phyloP scores from a whole-genome alignment of 805 yeast species.

The Yamadazyma philogaea region DNA sequence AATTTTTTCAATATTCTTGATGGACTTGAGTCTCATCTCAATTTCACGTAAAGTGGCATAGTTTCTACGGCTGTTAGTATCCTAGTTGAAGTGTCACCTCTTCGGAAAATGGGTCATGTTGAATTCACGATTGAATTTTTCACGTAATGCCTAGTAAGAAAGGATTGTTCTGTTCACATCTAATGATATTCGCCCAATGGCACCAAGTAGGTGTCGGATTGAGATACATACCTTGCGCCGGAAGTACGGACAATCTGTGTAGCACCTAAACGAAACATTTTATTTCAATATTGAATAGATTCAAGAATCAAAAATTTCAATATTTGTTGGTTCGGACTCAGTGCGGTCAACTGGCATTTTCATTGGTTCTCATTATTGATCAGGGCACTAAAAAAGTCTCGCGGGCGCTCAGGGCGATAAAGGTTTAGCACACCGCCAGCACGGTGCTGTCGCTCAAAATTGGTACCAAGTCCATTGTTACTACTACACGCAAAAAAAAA shows the following conservation, averaged over 20 bases:
- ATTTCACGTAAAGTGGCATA: slow-evolving; percentile 99
- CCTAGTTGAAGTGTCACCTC: background rate
- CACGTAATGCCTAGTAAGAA: background rate
- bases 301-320: slow-evolving; percentile 8
- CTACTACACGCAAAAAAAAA: no score
- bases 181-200: background rate
- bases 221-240: slow-evolving; percentile 49
- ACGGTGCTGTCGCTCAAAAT: background rate
- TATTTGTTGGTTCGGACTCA: slow-evolving; percentile 12
- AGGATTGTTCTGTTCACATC: no score
- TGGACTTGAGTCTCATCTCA: slow-evolving; percentile 95
- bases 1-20: slow-evolving; percentile 98
- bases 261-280: slow-evolving; percentile 56
- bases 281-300: slow-evolving; percentile 10
- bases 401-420: background rate
- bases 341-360: slow-evolving; percentile 16
- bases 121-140: background rate
- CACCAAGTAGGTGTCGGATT: background rate
- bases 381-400: slow-evolving; percentile 6
- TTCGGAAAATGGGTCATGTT: background rate
- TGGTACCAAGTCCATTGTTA: no score
- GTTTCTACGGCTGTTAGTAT: slow-evolving; percentile 54
- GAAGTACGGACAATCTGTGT: slow-evolving; percentile 48
- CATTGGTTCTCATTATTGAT: slow-evolving; percentile 17
- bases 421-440: background rate